Evolutionary conservation across 306 rosid species (phyloP).

Genomic region (Dicorynia guianensis): DNA sequence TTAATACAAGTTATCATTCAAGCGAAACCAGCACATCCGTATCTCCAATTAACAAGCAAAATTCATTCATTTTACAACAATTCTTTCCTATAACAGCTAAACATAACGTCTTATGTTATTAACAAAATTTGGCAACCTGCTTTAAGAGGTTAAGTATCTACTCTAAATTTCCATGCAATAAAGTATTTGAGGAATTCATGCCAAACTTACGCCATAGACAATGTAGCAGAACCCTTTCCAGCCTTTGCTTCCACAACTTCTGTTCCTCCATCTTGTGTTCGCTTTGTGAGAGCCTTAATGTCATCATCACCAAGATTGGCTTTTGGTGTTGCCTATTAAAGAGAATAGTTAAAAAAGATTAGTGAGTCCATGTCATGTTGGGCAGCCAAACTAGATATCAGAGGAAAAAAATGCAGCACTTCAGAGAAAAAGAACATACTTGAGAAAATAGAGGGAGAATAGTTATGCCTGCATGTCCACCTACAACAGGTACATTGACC

Average conservation of each 20-base stretch:
- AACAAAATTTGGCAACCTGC: background rate
- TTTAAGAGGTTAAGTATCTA: background rate
- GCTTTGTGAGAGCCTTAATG: constrained; percentile 80
- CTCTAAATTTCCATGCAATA: background rate
- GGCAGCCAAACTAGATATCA: constrained; percentile 19
- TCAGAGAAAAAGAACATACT: constrained; percentile 44
- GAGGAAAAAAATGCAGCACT: background rate
- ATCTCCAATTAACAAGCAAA: too few relatives aligned
- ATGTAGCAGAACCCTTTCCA: constrained; percentile 97
- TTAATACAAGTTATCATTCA: too few relatives aligned
- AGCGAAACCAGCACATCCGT: too few relatives aligned
- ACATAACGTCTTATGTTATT: background rate
- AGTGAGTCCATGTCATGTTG: constrained; percentile 31
- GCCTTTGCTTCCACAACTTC: constrained; percentile 99
- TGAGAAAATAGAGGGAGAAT: constrained; percentile 98
- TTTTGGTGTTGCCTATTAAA: constrained; percentile 76
- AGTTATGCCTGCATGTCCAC: constrained; percentile 97
- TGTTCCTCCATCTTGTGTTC: constrained; percentile 98
- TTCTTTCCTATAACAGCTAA: background rate
- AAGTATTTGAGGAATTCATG: background rate
- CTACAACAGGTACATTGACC: constrained; percentile 96
- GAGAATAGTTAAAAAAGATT: constrained; percentile 7
- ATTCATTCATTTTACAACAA: background rate
- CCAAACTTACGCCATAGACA: constrained; percentile 96
- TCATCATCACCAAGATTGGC: constrained; percentile 77